A percentile compares a stretch with the other conserved stretches of the same genome.
phyloP scores from a whole-genome alignment of 2,329 filamentous ascomycete species.

The Septoria linicola region DNA sequence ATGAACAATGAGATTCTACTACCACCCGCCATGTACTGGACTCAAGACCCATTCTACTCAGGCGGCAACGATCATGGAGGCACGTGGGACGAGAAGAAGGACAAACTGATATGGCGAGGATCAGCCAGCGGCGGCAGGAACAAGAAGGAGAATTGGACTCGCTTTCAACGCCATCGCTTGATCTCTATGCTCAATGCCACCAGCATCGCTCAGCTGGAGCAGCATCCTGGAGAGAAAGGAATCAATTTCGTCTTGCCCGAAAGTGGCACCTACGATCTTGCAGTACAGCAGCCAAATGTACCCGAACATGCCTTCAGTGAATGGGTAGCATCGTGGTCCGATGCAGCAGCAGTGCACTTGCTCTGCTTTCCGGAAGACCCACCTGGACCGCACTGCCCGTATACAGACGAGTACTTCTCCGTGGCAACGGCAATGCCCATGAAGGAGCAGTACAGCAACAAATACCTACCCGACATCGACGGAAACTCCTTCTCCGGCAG shows the following conservation, averaged over 20 bases:
- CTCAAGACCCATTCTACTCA: constrained; percentile 45
- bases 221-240: constrained; percentile 34
- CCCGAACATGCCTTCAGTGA: constrained; percentile 34
- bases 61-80: constrained; percentile 42
- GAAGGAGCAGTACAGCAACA: constrained; percentile 51
- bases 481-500: constrained; percentile 53
- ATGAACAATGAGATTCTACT: constrained; percentile 55
- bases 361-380: constrained; percentile 45
- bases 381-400: constrained; percentile 43
- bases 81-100: constrained; percentile 45
- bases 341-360: constrained; percentile 47
- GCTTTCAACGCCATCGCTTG: constrained; percentile 74
- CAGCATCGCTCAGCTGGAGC: constrained; percentile 53
- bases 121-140: constrained; percentile 50
- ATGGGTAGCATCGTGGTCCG: constrained; percentile 43
- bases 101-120: constrained; percentile 50
- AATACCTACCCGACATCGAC: constrained; percentile 73
- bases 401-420: constrained; percentile 46
- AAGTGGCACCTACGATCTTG: constrained; percentile 41
- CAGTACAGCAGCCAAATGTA: constrained; percentile 28
- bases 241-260: constrained; percentile 44
- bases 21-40: constrained; percentile 53
- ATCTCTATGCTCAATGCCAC: constrained; percentile 70
- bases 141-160: constrained; percentile 60
- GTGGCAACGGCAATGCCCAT: constrained; percentile 37